Conservation (phyloP, 257 asterid species). For the Ophiorrhiza pumila region DNA sequence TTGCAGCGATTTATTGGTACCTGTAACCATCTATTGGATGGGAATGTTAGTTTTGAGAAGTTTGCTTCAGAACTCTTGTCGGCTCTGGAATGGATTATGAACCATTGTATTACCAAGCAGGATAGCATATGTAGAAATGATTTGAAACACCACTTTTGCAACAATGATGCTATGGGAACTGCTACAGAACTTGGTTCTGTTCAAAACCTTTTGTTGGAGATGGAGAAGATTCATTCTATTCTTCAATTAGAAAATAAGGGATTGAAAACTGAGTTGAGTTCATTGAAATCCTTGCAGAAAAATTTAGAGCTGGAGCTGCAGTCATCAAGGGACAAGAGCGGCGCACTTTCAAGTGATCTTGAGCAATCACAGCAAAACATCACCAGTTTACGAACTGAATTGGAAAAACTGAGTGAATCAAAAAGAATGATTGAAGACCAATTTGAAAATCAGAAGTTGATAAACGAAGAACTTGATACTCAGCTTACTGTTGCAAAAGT, state of each 20-base stretch:
- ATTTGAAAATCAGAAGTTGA: slow-evolving; percentile 54
- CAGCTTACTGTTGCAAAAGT: slow-evolving; percentile 50
- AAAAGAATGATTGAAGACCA: slow-evolving; percentile 52
- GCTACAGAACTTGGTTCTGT: slow-evolving; percentile 42
- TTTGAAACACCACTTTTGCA: slow-evolving; percentile 51
- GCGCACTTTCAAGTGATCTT: slow-evolving; percentile 31
- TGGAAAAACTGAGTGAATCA: slow-evolving; percentile 45
- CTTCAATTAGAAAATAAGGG: slow-evolving; percentile 43
- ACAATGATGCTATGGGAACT: slow-evolving; percentile 46
- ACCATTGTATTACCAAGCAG: slow-evolving; percentile 22
- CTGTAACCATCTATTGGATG: slow-evolving; percentile 32
- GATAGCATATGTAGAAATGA: slow-evolving; percentile 31
- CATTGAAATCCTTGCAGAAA: slow-evolving; percentile 26
- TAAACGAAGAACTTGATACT: slow-evolving; percentile 69
- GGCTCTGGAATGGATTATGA: slow-evolving; percentile 34
- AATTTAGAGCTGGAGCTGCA: slow-evolving; percentile 29
- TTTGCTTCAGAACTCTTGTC: slow-evolving; percentile 32
- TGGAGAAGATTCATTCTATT: slow-evolving; percentile 44
- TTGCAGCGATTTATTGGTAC: slow-evolving; percentile 28
- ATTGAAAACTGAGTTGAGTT: slow-evolving; percentile 41
- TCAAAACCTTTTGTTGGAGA: slow-evolving; percentile 49
- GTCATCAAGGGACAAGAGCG: slow-evolving; percentile 21
- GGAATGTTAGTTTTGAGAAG: slow-evolving; percentile 34
- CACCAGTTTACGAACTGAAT: slow-evolving; percentile 30
- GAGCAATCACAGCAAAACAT: slow-evolving; percentile 31